Evolutionary conservation across 148 eudicot species (phyloP).

Genomic region (Vaccinium myrtillus): DNA sequence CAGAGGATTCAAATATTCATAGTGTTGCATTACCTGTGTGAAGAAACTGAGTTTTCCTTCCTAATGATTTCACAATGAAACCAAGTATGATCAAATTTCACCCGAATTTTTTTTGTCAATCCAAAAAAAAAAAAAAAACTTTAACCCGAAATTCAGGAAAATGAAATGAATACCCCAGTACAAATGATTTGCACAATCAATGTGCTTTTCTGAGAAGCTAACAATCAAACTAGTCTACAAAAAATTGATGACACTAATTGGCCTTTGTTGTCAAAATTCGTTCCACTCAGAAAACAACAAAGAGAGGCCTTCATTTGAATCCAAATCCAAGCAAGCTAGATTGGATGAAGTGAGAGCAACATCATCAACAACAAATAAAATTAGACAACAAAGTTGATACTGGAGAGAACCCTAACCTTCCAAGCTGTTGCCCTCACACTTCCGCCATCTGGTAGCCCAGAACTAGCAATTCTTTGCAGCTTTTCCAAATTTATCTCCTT

Average conservation of each 20-base stretch:
- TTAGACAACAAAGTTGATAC: neutral
- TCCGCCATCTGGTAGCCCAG: slow-evolving; percentile 58
- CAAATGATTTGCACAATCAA: neutral
- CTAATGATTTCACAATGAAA: neutral
- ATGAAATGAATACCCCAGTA: neutral
- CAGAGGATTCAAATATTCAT: neutral
- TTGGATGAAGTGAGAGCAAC: too few species aligned
- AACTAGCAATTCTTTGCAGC: slow-evolving; percentile 54
- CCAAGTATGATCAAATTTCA: neutral
- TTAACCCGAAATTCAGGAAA: neutral
- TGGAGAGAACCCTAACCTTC: slow-evolving; percentile 44
- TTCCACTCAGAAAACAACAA: too few species aligned
- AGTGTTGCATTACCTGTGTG: neutral
- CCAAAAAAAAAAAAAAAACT: too few species aligned
- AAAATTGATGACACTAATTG: neutral
- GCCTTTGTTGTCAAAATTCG: too few species aligned
- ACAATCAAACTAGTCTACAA: neutral
- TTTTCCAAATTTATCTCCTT: slow-evolving; percentile 62
- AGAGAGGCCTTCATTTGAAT: too few species aligned
- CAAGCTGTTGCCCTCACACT: slow-evolving; percentile 55
- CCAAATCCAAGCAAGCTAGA: too few species aligned
- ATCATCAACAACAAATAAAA: too few species aligned
- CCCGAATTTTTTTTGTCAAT: neutral
- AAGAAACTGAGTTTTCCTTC: neutral
- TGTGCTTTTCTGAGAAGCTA: neutral